Evolutionary conservation across 2,329 filamentous ascomycete genomes (phyloP).

Genomic region (Sclerotinia glacialis): DNA sequence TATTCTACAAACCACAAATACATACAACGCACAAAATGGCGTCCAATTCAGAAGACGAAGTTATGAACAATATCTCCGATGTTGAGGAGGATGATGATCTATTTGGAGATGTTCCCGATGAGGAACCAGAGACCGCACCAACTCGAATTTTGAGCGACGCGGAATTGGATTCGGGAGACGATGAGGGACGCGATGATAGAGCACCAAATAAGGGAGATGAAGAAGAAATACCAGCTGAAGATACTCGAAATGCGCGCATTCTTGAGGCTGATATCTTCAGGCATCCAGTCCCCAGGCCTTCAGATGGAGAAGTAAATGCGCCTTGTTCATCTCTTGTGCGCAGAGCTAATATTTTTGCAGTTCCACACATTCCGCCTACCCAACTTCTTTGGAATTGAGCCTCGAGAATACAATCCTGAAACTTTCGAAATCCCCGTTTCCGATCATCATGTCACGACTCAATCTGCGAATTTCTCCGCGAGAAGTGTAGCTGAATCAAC

Average conservation of each 20-base stretch:
- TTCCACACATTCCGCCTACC: constrained; percentile 70
- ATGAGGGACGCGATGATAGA: constrained; percentile 62
- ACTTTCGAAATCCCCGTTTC: constrained; percentile 63
- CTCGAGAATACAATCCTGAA: constrained; percentile 63
- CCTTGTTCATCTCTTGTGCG: neutral
- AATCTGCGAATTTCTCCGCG: constrained; percentile 51
- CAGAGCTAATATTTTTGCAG: constrained; percentile 43
- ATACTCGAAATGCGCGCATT: constrained; percentile 49
- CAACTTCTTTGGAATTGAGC: constrained; percentile 67
- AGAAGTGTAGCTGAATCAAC: constrained; percentile 60
- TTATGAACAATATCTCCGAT: constrained; percentile 45
- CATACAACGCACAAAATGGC: constrained; percentile 24
- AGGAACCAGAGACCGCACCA: constrained; percentile 29
- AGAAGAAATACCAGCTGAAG: constrained; percentile 48
- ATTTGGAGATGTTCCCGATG: constrained; percentile 56
- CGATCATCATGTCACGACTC: constrained; percentile 51
- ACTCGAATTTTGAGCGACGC: constrained; percentile 53
- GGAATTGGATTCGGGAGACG: constrained; percentile 61
- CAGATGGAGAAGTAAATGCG: constrained; percentile 61
- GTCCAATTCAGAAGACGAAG: constrained; percentile 36
- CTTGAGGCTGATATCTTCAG: constrained; percentile 64
- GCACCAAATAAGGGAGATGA: constrained; percentile 39
- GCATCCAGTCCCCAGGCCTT: constrained; percentile 67
- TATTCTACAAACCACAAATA: neutral
- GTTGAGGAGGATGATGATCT: constrained; percentile 56